Base-by-base conservation (phyloP, 306 rosid genomes). In the Quercus ilex region DNA sequence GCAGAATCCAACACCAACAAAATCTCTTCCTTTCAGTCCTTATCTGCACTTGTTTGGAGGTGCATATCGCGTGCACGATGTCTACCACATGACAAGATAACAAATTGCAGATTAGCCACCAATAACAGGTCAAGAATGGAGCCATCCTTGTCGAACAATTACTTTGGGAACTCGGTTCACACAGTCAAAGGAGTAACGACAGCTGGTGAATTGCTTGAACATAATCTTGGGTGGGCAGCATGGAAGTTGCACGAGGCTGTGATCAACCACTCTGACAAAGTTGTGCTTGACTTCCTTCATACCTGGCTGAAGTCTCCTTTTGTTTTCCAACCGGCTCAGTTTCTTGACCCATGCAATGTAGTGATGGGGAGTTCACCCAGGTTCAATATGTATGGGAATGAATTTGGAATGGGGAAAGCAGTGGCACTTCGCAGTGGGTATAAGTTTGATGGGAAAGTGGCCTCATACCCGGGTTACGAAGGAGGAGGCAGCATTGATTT, bases 401-500 rank as follows among this genome's bases (percentile, higher is more conserved):
- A 38, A 38, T 38, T 7, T 38, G 46, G 46, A 38, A 38, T 38
- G 46, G 46, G 46, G 46, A 35, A 38, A 38, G 11, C 46, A 38
- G 46, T 7, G 46, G 46, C 46, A 38, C 3, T 38, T 38, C 46
- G 46, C 46, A 38, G 46, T 38, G 46, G 46, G 46, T 2, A 1
- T 7, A 38, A 7, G 2, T 7, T 38, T 38, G 46, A 38, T 38
- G 46, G 46, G 46, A 38, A 38, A 7, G 46, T 38, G 10, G 2
- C 92, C 6, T 77, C 90, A 0, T 89, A 83, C 8, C 86, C 83
- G 0, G 91, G 95, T 0, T 46, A 17, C 5, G 89, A 85, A 75
- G 87, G 86, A 55, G 93, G 80, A 0, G 93, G 97, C 43, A 90
- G 95, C 69, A 21, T 93, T 0, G 93, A 91, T 21, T 83, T 91